Percentiles rank a stretch among this genome's conserved stretches.
phyloP scores from a whole-genome alignment of 2,329 filamentous ascomycete species.

The Pseudocercospora ulei region DNA sequence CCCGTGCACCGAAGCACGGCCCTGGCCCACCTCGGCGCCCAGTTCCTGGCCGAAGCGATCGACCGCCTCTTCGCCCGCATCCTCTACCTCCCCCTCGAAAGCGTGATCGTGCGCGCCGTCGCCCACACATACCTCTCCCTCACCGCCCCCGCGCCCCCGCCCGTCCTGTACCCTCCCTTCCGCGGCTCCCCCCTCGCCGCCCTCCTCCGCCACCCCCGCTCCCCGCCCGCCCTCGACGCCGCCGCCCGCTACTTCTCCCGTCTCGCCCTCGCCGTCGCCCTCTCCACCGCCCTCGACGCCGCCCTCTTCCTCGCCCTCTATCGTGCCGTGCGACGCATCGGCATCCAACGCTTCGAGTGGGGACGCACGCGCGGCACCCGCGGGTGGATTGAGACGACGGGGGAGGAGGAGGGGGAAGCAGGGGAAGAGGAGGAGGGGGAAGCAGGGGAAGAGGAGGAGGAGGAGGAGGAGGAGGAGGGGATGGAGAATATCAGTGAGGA shows the following conservation, averaged over 20 bases:
- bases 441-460: background rate
- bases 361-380: constrained; percentile 14
- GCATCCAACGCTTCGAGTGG: constrained; percentile 22
- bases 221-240: constrained; percentile 1
- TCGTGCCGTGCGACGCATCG: constrained; percentile 17
- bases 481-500: too few relatives aligned
- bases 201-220: constrained; percentile 2
- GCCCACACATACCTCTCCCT: constrained; percentile 20
- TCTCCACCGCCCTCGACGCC: constrained; percentile 18
- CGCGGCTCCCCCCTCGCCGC: constrained; percentile 11
- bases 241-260: constrained; percentile 16
- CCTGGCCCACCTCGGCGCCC: constrained; percentile 24
- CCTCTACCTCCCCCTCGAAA: constrained; percentile 26
- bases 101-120: constrained; percentile 22
- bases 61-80: constrained; percentile 22
- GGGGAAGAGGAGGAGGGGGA: constrained; percentile 2
- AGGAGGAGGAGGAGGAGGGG: background rate
- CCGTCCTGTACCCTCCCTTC: constrained; percentile 13
- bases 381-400: constrained; percentile 11
- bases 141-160: constrained; percentile 4
- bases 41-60: constrained; percentile 20
- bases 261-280: constrained; percentile 23
- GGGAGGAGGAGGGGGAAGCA: too few relatives aligned
- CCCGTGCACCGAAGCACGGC: constrained; percentile 21
- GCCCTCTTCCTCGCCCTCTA: constrained; percentile 22